phyloP scores from a whole-genome alignment of 306 rosid genomes.

The Senna siamea region DNA sequence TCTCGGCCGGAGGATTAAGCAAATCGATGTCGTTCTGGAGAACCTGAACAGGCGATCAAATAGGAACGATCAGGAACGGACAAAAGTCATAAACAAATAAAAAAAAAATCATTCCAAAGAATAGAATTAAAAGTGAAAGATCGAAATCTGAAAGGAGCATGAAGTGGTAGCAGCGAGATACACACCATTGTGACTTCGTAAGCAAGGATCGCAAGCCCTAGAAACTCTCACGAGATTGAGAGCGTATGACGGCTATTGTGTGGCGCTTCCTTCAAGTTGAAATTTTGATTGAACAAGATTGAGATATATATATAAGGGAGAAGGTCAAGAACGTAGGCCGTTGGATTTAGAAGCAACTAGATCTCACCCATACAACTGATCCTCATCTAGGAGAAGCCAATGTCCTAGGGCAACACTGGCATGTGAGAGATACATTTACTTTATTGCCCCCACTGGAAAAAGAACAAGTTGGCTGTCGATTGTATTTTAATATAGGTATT shows the following conservation, averaged over 20 bases:
- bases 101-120: background rate
- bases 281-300: rapidly evolving
- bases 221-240: background rate
- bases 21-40: constrained; percentile 65
- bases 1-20: constrained; percentile 64
- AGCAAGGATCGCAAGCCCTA: background rate
- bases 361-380: background rate
- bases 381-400: background rate
- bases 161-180: background rate
- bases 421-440: background rate
- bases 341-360: background rate
- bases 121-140: background rate
- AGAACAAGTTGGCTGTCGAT: background rate
- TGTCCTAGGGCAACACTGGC: constrained; percentile 13
- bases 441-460: background rate
- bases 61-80: background rate
- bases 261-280: background rate
- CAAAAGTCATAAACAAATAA: background rate
- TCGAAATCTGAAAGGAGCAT: background rate
- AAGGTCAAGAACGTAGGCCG: background rate
- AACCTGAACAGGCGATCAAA: constrained; percentile 40
- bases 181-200: background rate
- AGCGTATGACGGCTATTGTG: background rate
- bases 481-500: no score
- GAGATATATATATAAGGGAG: background rate